Percentiles rank a stretch among this genome's conserved stretches.
These are phyloP conservation scores for Acanthamoeba rhysodes DNA, from an alignment of 208 protist species.

Conservation along the genomic window DNA sequence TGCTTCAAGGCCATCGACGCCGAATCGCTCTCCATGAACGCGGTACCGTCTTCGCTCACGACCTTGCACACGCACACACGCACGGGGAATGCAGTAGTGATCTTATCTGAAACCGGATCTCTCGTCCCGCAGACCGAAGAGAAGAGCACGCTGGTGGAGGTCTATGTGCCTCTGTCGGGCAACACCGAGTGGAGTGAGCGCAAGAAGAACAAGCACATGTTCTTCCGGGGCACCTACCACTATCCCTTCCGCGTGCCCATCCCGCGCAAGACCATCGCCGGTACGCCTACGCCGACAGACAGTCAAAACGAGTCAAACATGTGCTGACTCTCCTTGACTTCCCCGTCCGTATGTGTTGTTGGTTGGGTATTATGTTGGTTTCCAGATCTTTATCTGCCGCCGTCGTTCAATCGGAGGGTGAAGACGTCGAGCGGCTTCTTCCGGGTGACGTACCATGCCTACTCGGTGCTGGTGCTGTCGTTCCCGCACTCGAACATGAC, in stretches of 20 bases:
- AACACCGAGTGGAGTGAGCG: slow-evolving; percentile 61
- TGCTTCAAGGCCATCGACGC: slow-evolving; percentile 62
- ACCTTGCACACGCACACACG: neutral
- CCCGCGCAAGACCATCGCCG: slow-evolving; percentile 30
- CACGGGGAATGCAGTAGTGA: neutral
- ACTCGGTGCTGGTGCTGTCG: slow-evolving; percentile 23
- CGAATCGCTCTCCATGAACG: slow-evolving; percentile 62
- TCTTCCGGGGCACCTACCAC: slow-evolving; percentile 71
- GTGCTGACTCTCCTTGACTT: neutral
- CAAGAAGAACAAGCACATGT: slow-evolving; percentile 74
- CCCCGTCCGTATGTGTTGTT: neutral
- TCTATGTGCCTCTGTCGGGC: slow-evolving; percentile 32
- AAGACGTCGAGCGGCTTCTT: slow-evolving; percentile 58
- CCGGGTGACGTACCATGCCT: neutral
- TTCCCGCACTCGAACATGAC: slow-evolving; percentile 61
- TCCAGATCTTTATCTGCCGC: neutral
- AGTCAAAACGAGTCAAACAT: too few relatives aligned
- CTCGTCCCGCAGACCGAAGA: slow-evolving; percentile 27
- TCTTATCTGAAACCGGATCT: too few relatives aligned
- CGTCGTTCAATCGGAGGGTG: slow-evolving; percentile 14
- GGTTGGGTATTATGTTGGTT: too few relatives aligned
- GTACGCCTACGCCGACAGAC: neutral
- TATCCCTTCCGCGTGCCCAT: slow-evolving; percentile 37
- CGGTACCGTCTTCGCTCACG: neutral
- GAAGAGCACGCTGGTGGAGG: neutral